These are phyloP conservation scores for Laburnicola sp. DNA, from an alignment of 2,329 filamentous ascomycete genomes.

Conservation along the genomic window DNA sequence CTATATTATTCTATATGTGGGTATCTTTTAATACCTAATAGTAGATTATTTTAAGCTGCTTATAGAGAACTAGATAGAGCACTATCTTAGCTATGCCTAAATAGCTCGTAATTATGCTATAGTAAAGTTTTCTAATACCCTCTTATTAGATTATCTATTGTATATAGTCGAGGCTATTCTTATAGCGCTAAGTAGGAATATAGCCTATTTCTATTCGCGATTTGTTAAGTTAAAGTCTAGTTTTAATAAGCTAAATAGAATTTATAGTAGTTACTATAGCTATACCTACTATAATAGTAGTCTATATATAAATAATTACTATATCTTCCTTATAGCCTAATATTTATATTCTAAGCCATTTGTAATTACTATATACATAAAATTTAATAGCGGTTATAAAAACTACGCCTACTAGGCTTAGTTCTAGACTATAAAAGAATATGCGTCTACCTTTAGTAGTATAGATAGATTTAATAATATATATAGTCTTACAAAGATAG, in stretches of 20 bases:
- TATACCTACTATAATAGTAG: conserved; percentile 42
- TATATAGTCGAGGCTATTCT: conserved; percentile 14
- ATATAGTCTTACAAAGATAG: too few species aligned
- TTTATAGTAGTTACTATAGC: conserved; percentile 45
- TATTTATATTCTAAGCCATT: too few species aligned
- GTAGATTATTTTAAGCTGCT: conserved; percentile 34
- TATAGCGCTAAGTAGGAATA: conserved; percentile 10
- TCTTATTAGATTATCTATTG: conserved; percentile 13
- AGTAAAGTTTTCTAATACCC: conserved; percentile 16
- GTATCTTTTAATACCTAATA: conserved; percentile 22
- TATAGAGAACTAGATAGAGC: conserved; percentile 43
- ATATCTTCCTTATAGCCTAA: too few species aligned
- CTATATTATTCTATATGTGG: conserved; percentile 23
- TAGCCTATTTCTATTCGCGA: conserved; percentile 3
- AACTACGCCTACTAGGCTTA: too few species aligned
- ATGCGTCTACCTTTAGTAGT: too few species aligned
- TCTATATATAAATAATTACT: conserved; percentile 36
- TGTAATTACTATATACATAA: too few species aligned
- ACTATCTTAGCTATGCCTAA: conserved; percentile 44
- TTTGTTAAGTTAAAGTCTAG: conserved; percentile 18
- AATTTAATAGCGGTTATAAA: too few species aligned
- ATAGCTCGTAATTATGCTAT: conserved; percentile 31
- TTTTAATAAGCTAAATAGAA: conserved; percentile 45
- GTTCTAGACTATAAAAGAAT: too few species aligned
- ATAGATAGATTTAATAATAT: too few species aligned